Evolutionary conservation across 2,329 filamentous ascomycete species (phyloP), one percentile per base, ranked within the genome.

Genomic region (Ophiostoma piceae): DNA sequence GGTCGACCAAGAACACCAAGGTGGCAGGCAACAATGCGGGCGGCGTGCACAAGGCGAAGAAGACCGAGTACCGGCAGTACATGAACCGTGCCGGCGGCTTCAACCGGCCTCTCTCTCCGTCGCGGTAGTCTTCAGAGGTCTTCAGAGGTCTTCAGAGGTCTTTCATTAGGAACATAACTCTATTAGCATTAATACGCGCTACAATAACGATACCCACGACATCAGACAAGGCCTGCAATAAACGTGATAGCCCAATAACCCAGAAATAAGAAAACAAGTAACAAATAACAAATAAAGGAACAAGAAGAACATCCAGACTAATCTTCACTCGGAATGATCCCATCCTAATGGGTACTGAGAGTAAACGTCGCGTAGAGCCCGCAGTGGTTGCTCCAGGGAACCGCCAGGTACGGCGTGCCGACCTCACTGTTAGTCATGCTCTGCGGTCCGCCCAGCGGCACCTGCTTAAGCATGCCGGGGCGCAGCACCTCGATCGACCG

Each of bases 51-150:
- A 97, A 95, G 84, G 92, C 95, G 81, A 97, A 97, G 87, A 94
- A 92, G 87, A 91, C 90, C 16, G 87, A 96, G 82, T 98, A 97
- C 77, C 86, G 95, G 75, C 95, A 99, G 85, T 99, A 99, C 80
- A 99, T 99, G 88, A 95, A 95, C 77, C 86, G 91, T 70, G 83
- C 88, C 68, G 91, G 91, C 70, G 91, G 91, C 6, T 95, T 95
- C 82, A 95, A 94, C 78, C 81, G 91, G 75, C 91, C 91, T 65
- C 80, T 94, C 68, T 91, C 89, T 78, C 88, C 87, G 26, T 77
- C 78, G 26, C 75, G 82, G 67, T 83, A 74, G 41, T n/a, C 3
- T 22, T n/a, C n/a, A n/a, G n/a, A n/a, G n/a, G n/a, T n/a, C n/a
- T 54, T 22, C 12, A 43, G 39, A 43, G 11, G n/a, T n/a, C n/a